Percentiles rank a stretch among this genome's conserved stretches.
These are phyloP conservation scores for Geosmithia putterillii DNA, from an alignment of 2,329 filamentous ascomycete genomes.

Conservation along the genomic window DNA sequence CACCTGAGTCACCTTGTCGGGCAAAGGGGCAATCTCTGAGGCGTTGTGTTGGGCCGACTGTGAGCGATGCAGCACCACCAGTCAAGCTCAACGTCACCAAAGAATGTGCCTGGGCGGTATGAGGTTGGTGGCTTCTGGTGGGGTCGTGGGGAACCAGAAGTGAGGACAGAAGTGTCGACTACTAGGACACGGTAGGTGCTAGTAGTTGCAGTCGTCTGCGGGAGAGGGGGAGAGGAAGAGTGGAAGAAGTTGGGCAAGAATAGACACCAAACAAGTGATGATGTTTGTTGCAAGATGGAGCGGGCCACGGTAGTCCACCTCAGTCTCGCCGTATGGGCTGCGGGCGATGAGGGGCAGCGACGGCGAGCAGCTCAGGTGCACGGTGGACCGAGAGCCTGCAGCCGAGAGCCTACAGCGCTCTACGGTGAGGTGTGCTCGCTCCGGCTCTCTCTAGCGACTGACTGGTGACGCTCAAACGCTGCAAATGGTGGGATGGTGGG, in stretches of 20 bases:
- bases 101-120: neutral
- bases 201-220: too few relatives aligned
- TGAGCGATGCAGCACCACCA: conserved; percentile 17
- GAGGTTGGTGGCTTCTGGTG: neutral
- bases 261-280: neutral
- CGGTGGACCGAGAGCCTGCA: too few relatives aligned
- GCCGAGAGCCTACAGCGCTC: too few relatives aligned
- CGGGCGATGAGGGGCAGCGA: neutral
- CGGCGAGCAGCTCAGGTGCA: too few relatives aligned
- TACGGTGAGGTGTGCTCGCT: neutral
- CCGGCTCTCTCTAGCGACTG: neutral
- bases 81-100: conserved; percentile 24
- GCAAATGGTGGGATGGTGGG: neutral
- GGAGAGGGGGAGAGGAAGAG: neutral
- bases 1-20: conserved; percentile 40
- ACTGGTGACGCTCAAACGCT: neutral
- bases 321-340: too few relatives aligned
- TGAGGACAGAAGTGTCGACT: too few relatives aligned
- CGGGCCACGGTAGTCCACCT: neutral
- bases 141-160: neutral
- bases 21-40: conserved; percentile 19
- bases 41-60: conserved; percentile 7
- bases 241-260: neutral
- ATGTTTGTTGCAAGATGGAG: neutral
- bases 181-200: too few relatives aligned